Percentiles rank a stretch among this genome's conserved stretches.
phyloP scores from a whole-genome alignment of 148 eudicot species.

The Bassia scoparia region DNA sequence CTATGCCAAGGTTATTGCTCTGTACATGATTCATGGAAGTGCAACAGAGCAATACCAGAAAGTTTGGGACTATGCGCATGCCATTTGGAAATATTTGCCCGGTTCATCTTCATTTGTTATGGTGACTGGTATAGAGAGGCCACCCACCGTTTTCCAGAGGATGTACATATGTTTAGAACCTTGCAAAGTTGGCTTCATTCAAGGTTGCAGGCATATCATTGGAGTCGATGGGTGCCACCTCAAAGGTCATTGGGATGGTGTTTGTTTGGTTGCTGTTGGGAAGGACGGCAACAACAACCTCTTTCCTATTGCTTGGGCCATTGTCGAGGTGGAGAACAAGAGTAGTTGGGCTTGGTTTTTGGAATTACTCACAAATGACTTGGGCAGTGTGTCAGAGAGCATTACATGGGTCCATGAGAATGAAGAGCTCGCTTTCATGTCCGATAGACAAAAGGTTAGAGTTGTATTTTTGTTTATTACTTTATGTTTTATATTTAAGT shows the following conservation, averaged over 20 bases:
- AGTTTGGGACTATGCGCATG: slow-evolving; percentile 7
- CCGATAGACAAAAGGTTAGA: neutral
- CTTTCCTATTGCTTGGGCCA: neutral
- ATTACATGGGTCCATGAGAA: neutral
- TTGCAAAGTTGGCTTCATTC: slow-evolving; percentile 8
- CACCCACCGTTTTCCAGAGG: neutral
- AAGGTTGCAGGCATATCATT: slow-evolving; percentile 12
- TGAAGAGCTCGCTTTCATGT: neutral
- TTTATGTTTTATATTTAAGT: neutral
- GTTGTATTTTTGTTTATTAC: neutral
- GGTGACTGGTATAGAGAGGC: neutral
- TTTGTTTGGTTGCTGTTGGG: neutral
- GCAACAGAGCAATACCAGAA: neutral
- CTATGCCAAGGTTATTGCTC: neutral
- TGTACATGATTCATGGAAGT: neutral
- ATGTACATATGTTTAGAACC: slow-evolving; percentile 8
- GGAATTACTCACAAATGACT: neutral
- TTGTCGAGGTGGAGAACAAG: neutral
- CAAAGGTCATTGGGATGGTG: neutral
- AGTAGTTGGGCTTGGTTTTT: neutral
- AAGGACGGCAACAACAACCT: slow-evolving; percentile 19
- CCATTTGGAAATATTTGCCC: neutral
- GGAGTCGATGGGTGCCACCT: slow-evolving; percentile 24
- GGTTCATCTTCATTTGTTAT: neutral
- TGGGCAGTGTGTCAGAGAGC: neutral